Conservation (phyloP, 1,284 basidiomycete species). For the Rhodotorula sp. region DNA sequence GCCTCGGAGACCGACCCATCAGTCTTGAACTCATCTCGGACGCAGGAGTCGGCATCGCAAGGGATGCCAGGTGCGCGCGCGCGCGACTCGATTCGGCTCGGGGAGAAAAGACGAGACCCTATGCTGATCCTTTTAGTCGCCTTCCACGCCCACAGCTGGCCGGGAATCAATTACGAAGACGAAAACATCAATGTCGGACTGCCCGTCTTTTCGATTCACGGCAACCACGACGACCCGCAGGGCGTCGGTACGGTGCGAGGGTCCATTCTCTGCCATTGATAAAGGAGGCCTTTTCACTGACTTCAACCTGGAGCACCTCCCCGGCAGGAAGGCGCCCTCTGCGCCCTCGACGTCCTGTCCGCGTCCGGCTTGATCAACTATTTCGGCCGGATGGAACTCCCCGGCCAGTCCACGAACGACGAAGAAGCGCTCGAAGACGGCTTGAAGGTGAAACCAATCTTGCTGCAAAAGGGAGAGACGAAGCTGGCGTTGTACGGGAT, state of each 20-base stretch:
- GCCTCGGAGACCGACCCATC: conserved; percentile 81
- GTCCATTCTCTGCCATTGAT: conserved; percentile 4
- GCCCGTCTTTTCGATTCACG: conserved; percentile 97
- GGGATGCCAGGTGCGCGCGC: conserved; percentile 70
- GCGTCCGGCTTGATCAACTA: conserved; percentile 94
- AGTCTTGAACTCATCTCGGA: conserved; percentile 87
- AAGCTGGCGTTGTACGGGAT: conserved; percentile 88
- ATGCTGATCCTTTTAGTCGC: too few species aligned
- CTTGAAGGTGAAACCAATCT: conserved; percentile 82
- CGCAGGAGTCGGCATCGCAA: conserved; percentile 71
- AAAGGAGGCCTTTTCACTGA: not conserved
- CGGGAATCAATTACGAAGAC: conserved; percentile 96
- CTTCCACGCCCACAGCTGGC: conserved; percentile 63
- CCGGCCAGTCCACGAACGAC: conserved; percentile 57
- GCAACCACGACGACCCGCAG: conserved; percentile 99
- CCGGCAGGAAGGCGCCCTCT: conserved; percentile 87
- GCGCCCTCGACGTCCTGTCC: conserved; percentile 89
- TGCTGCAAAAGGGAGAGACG: conserved; percentile 84
- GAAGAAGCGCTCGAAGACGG: conserved; percentile 59
- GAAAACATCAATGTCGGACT: conserved; percentile 90
- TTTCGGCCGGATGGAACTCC: conserved; percentile 77
- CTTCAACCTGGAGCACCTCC: not conserved
- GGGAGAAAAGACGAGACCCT: not conserved
- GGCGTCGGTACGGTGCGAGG: conserved; percentile 77
- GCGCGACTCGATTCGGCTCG: too few species aligned